These are phyloP conservation scores for Sordariomycetes sp. DNA, from an alignment of 2,329 filamentous ascomycete genomes.

Conservation along the genomic window DNA sequence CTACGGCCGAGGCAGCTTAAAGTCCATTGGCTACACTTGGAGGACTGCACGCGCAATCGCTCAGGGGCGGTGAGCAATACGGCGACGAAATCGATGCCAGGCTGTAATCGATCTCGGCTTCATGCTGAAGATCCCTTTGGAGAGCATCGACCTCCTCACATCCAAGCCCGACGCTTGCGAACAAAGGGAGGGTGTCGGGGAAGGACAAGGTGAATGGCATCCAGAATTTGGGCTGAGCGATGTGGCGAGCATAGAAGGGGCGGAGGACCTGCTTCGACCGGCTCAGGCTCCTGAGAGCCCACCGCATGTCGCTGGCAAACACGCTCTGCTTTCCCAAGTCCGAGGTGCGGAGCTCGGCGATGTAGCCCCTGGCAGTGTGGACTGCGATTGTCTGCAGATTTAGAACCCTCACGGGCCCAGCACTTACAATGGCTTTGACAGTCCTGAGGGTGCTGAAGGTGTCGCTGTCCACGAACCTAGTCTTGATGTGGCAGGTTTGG, in stretches of 20 bases:
- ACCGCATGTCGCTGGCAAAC: constrained; percentile 20
- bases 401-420: constrained; percentile 15
- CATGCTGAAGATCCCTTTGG: too few species aligned
- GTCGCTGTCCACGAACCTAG: neutral
- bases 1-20: too few species aligned
- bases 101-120: too few species aligned
- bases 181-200: constrained; percentile 16
- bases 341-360: constrained; percentile 11
- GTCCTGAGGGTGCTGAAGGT: constrained; percentile 18
- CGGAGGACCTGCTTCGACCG: too few species aligned
- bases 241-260: too few species aligned
- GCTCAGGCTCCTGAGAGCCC: too few species aligned
- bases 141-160: constrained; percentile 7
- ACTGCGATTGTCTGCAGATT: constrained; percentile 23
- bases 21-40: too few species aligned
- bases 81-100: too few species aligned
- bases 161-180: constrained; percentile 19
- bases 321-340: constrained; percentile 7
- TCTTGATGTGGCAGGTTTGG: too few species aligned
- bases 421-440: constrained; percentile 7
- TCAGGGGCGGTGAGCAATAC: too few species aligned
- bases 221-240: constrained; percentile 22
- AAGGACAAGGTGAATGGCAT: constrained; percentile 18
- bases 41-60: too few species aligned
- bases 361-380: constrained; percentile 22